Conservation (phyloP, 179 eudicot species). For the Drosera spatulata region DNA sequence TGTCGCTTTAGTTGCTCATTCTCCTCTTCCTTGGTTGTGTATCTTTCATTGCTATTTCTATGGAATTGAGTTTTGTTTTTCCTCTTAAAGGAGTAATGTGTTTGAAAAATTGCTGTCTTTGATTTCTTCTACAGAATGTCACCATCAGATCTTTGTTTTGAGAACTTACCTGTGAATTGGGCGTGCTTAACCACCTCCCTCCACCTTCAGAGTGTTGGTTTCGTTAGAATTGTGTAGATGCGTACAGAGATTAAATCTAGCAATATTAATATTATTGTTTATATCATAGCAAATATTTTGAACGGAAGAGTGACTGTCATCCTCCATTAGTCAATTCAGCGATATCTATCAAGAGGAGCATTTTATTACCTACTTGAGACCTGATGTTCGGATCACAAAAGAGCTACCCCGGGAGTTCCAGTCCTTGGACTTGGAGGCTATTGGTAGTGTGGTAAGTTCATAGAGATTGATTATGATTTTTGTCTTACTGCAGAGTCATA, state of each 20-base stretch:
- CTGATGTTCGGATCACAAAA: slow-evolving; percentile 84
- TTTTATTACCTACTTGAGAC: slow-evolving; percentile 78
- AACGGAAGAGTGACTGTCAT: slow-evolving; percentile 45
- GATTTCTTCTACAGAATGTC: not conserved
- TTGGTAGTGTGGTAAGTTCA: slow-evolving; percentile 86
- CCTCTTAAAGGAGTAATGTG: no score
- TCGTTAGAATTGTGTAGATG: not conserved
- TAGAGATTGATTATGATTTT: slow-evolving; percentile 4
- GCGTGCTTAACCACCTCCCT: no score
- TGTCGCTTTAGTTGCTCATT: slow-evolving; percentile 2
- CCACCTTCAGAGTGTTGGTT: no score
- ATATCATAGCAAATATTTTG: slow-evolving; percentile 18
- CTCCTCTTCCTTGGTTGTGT: not conserved
- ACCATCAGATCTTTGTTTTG: not conserved
- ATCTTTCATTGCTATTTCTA: not conserved
- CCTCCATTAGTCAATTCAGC: slow-evolving; percentile 89
- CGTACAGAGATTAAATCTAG: not conserved
- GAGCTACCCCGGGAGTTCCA: slow-evolving; percentile 74
- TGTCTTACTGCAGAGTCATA: not conserved
- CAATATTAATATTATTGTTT: slow-evolving; percentile 13
- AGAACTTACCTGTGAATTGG: not conserved
- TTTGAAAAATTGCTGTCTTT: no score
- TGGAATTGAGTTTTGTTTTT: not conserved
- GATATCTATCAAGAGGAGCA: slow-evolving; percentile 99
- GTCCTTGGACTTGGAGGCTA: slow-evolving; percentile 83